Base-by-base conservation (phyloP, 345 rosid species). In the Populus deltoides region DNA sequence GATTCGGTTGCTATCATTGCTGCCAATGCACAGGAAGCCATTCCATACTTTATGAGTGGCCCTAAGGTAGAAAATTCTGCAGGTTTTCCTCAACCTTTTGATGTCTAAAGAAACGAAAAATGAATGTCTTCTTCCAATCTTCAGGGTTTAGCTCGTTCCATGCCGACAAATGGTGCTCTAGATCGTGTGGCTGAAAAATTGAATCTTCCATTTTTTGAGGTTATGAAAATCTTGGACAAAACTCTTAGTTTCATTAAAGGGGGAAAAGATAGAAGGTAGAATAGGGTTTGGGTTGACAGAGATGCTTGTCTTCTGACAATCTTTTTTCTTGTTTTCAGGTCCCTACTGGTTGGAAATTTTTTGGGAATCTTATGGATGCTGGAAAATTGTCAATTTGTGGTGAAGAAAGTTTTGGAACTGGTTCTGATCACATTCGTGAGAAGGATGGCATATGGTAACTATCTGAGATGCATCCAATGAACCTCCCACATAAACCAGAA, bases 81-180 rank as follows among this genome's bases (percentile, higher is more conserved):
- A 57, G 36, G 38, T 73, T 18, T 70, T 61, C 57, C 62, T 49
- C 25, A 66, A 43, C 29, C 25, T 70, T 72, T 51, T 68, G 39
- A 35, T 17, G 22, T 66, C 29, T 9, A 29, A 11, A 31, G 39
- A 43, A 61, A 51, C 57, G 59, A n/a, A 35, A 39, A 24, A 72
- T 18, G 62, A 59, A 39, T 78, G 49, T 80, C 70, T 55, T 79
- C 3, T 73, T 75, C 66, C 41, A 71, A 35, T 71, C 78, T 86
- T 45, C 87, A 92, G 97, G 97, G 98, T 78, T 89, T 96, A 68
- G 98, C 99, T 71, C 90, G 97, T 82, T 96, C 98, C 38, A 92
- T 96, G 98, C 99, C 99, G 31, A 96, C 97, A 33, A 96, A 95
- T 80, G 97, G 98, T 78, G 98, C 99, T 66, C 95, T 96, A 78